phyloP scores from a whole-genome alignment of 75 land plant species.

The Picea glauca region DNA sequence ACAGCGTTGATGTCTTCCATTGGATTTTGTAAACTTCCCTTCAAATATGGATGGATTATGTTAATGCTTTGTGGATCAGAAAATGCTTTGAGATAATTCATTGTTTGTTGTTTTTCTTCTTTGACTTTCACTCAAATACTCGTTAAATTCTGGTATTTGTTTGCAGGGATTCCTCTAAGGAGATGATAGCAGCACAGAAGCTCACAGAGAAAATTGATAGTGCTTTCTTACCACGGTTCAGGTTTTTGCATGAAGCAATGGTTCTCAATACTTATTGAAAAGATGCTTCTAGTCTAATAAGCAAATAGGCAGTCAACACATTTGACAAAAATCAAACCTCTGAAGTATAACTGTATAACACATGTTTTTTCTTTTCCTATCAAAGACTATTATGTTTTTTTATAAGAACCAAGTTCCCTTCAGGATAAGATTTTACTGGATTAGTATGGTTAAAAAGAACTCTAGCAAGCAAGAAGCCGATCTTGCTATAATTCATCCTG shows the following conservation, averaged over 20 bases:
- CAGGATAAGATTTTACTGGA: too few species aligned
- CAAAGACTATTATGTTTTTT: too few species aligned
- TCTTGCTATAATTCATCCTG: too few species aligned
- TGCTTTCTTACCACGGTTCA: constrained; percentile 87
- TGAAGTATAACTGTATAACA: too few species aligned
- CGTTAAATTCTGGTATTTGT: neutral
- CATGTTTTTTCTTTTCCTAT: too few species aligned
- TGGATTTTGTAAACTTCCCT: neutral
- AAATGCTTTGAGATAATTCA: neutral
- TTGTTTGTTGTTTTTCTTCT: neutral
- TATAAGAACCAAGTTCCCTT: too few species aligned
- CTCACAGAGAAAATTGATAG: constrained; percentile 64
- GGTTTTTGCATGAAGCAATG: constrained; percentile 29
- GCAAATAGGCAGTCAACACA: too few species aligned
- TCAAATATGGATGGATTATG: constrained; percentile 3
- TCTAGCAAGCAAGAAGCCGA: too few species aligned
- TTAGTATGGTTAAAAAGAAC: too few species aligned
- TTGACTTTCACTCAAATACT: neutral
- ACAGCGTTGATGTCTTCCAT: neutral
- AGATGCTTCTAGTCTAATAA: too few species aligned
- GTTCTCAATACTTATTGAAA: too few species aligned
- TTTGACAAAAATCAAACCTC: too few species aligned
- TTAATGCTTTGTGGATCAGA: neutral
- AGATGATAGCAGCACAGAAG: constrained; percentile 24
- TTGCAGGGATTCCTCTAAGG: constrained; percentile 25